Evolutionary conservation across 768 basidiomycete genomes (phyloP).

Genomic region (Lentinula sp.): DNA sequence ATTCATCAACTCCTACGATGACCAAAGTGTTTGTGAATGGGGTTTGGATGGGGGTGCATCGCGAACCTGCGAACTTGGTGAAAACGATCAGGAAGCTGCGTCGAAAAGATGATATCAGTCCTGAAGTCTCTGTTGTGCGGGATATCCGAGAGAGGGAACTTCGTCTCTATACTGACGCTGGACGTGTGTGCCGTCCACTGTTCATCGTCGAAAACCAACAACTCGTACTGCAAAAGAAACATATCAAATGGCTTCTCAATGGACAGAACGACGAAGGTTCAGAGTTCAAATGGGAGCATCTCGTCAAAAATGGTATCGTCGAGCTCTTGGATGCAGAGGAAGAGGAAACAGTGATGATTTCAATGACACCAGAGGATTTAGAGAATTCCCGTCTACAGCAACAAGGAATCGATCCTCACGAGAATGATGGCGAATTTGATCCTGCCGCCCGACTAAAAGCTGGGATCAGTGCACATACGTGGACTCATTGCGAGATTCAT

Average conservation of each 20-base stretch:
- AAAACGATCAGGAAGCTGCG: constrained; percentile 90
- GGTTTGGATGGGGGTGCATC: constrained; percentile 99
- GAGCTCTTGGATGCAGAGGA: constrained; percentile 97
- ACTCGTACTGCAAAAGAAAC: constrained; percentile 76
- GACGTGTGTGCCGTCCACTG: constrained; percentile 92
- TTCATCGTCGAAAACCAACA: constrained; percentile 96
- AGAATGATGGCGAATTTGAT: constrained; percentile 71
- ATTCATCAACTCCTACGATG: constrained; percentile 63
- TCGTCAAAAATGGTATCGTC: constrained; percentile 84
- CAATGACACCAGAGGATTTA: constrained; percentile 95
- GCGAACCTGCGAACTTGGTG: constrained; percentile 88
- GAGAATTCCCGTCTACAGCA: constrained; percentile 74
- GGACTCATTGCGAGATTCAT: constrained; percentile 99
- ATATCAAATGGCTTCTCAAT: constrained; percentile 67
- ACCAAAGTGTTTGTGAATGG: constrained; percentile 99
- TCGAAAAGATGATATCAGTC: constrained; percentile 90
- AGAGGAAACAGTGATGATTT: constrained; percentile 99
- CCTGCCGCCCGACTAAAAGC: constrained; percentile 86
- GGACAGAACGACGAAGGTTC: constrained; percentile 54
- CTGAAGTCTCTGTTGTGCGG: constrained; percentile 95
- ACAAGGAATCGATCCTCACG: constrained; percentile 48
- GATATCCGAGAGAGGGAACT: constrained; percentile 96
- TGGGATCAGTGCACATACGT: constrained; percentile 79
- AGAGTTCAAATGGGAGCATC: constrained; percentile 76
- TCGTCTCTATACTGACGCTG: constrained; percentile 92